phyloP scores from a whole-genome alignment of 768 basidiomycete genomes.

The Sarcodon sp. region DNA sequence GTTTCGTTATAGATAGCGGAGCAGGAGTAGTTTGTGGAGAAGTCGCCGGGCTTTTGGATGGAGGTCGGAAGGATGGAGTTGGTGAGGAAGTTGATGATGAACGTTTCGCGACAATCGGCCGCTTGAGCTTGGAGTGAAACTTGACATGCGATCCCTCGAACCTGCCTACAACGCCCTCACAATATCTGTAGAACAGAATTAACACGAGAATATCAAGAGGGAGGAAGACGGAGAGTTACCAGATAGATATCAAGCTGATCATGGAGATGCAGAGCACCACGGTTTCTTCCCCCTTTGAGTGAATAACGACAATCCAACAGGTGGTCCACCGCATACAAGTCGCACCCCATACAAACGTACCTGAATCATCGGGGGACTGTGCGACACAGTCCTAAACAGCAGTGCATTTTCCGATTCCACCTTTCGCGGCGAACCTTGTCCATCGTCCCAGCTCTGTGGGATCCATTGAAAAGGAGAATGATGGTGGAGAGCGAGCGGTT shows the following conservation, averaged over 20 bases:
- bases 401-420: conserved; percentile 73
- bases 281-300: conserved; percentile 61
- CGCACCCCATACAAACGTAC: too few species aligned
- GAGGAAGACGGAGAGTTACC: conserved; percentile 23
- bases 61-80: conserved; percentile 10
- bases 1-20: neutral
- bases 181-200: conserved; percentile 61
- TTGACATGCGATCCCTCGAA: conserved; percentile 52
- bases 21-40: neutral
- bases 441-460: conserved; percentile 71
- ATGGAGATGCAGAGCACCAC: conserved; percentile 61
- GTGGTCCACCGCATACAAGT: too few species aligned
- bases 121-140: conserved; percentile 68
- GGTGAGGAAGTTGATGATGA: conserved; percentile 17
- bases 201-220: neutral
- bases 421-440: conserved; percentile 77
- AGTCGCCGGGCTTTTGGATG: conserved; percentile 9
- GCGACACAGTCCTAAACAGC: conserved; percentile 68
- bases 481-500: neutral
- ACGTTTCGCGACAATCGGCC: conserved; percentile 66
- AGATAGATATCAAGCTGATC: conserved; percentile 43
- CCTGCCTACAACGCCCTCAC: conserved; percentile 77
- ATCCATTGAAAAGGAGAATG: conserved; percentile 44
- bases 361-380: conserved; percentile 54
- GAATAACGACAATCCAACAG: conserved; percentile 1